Percentiles rank a stretch among this genome's conserved stretches.
Evolutionary conservation across 208 protist genomes (phyloP).

Genomic region (Angomonas deanei): DNA sequence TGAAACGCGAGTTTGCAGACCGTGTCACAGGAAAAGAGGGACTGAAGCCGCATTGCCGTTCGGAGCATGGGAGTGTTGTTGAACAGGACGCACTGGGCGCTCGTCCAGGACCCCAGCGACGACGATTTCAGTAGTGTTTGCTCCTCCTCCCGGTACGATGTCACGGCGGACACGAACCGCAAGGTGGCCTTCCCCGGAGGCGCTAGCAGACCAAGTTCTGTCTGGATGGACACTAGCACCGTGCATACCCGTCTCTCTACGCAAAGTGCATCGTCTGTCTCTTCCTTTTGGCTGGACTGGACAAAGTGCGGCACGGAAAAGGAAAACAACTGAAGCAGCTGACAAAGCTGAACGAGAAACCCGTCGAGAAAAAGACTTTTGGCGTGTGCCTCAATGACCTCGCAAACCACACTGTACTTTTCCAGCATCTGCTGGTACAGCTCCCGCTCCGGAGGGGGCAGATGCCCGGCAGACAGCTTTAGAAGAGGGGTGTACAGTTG

Average conservation of each 20-base stretch:
- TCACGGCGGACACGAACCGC: neutral
- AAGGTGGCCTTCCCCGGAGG: neutral
- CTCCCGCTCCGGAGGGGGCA: neutral
- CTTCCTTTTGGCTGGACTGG: neutral
- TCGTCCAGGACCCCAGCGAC: slow-evolving; percentile 19
- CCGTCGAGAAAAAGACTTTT: slow-evolving; percentile 14
- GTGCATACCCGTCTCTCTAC: neutral
- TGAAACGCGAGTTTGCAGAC: slow-evolving; percentile 3
- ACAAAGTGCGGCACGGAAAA: slow-evolving; percentile 27
- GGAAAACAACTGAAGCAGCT: slow-evolving; percentile 29
- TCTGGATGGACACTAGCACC: slow-evolving; percentile 50
- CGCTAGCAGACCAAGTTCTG: slow-evolving; percentile 43
- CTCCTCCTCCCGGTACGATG: neutral
- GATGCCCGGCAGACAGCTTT: neutral
- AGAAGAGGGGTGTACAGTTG: neutral
- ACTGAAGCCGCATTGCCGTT: slow-evolving; percentile 10
- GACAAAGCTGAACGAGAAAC: slow-evolving; percentile 18
- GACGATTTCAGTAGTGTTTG: neutral
- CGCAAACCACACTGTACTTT: slow-evolving; percentile 7
- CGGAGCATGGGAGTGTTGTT: slow-evolving; percentile 18
- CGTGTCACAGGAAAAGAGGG: slow-evolving; percentile 10
- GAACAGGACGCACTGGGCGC: slow-evolving; percentile 34
- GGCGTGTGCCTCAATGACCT: slow-evolving; percentile 14
- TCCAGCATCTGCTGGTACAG: neutral
- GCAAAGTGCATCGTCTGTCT: neutral